Evolutionary conservation across 2,329 filamentous ascomycete genomes (phyloP).

Genomic region (Aureobasidium vineae): DNA sequence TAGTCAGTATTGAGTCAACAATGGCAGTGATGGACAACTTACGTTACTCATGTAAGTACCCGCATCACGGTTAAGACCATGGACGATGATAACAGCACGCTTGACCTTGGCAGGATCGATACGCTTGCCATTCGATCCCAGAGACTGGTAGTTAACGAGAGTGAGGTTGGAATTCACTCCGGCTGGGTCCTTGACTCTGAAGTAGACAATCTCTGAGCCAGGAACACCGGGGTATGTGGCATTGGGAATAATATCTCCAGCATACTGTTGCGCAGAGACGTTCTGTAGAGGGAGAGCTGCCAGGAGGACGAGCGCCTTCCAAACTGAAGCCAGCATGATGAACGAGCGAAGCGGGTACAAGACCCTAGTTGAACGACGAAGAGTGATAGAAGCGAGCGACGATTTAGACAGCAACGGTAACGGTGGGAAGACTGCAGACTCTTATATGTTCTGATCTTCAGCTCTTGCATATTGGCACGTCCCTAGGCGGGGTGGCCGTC

Average conservation of each 20-base stretch:
- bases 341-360: constrained; percentile 13
- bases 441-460: constrained; percentile 17
- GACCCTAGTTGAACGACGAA: neutral
- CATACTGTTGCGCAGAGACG: constrained; percentile 35
- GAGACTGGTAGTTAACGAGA: constrained; percentile 40
- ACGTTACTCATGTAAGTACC: constrained; percentile 37
- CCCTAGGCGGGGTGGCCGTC: neutral
- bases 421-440: constrained; percentile 3
- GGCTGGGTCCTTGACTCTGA: constrained; percentile 36
- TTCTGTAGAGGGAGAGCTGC: constrained; percentile 15
- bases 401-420: constrained; percentile 16
- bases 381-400: constrained; percentile 6
- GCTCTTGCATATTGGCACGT: constrained; percentile 8
- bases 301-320: constrained; percentile 17
- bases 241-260: constrained; percentile 36
- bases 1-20: neutral
- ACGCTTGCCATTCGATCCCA: constrained; percentile 33
- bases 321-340: constrained; percentile 15
- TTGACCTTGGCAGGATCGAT: constrained; percentile 33
- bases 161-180: constrained; percentile 35
- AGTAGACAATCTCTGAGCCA: constrained; percentile 39
- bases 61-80: constrained; percentile 39
- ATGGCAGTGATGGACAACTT: neutral
- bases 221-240: constrained; percentile 35
- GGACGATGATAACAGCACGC: constrained; percentile 40